Base-by-base conservation (phyloP, 164 flowering plant species). In the Annona squamosa region DNA sequence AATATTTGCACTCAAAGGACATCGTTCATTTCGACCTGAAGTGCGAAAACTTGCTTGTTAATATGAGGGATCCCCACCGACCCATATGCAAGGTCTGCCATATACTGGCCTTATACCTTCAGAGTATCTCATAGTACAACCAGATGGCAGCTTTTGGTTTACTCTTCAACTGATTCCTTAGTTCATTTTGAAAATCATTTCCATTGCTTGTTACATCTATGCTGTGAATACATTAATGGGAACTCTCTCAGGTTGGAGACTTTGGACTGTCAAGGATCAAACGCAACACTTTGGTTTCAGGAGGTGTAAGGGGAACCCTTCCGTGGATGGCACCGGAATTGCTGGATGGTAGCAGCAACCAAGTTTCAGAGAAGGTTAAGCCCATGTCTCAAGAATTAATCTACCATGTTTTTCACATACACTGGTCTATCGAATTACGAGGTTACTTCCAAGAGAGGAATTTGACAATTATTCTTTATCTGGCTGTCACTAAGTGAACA, bases 291-390 rank as follows among this genome's bases (percentile, higher is more conserved):
- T 78, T 91, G 48, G 94, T 93, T 69, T 87, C 98, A 12, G 98
- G 98, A 62, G 98, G 98, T 16, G 98, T 91, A 41, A 80, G 98
- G 76, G 97, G 98, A 83, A 93, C 98, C 67, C 93, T 93, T 75
- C 98, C 97, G 37, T 90, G 97, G 98, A 93, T 91, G 97, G 98
- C 98, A 56, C 98, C 98, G 67, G 96, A 92, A 76, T 79, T 92
- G 56, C 70, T 92, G 74, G 87, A 85, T 80, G 94, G 98, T 19
- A 91, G 89, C 84, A 91, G 90, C 74, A 87, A 75, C 76, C 79
- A 84, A 48, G 98, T 92, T 71, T 90, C 96, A 68, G 98, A 92
- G 73, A 92, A 91, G 89, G 98, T 90, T 72, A 71, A 77, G 5
- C 26, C n/a, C 37, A 26, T 26, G 37, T 26, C 37, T 26, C 37